Conservation (phyloP, 331 rosid species). For the Dryas integrifolia region DNA sequence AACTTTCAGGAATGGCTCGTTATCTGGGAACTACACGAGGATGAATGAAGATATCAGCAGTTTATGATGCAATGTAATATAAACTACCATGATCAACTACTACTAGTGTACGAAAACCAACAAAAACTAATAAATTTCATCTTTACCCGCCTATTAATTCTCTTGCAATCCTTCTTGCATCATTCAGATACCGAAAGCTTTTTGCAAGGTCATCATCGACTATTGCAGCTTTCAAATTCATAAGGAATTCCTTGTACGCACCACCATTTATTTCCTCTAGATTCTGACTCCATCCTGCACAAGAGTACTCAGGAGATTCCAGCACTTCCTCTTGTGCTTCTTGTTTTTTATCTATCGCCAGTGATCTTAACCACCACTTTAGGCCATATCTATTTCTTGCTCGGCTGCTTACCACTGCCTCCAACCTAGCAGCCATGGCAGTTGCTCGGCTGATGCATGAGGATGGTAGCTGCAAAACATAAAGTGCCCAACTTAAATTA, state of each 20-base stretch:
- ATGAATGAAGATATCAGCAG: background rate
- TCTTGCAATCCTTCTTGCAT: conserved; percentile 58
- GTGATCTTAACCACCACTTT: conserved; percentile 24
- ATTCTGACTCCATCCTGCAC: background rate
- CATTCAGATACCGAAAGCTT: conserved; percentile 44
- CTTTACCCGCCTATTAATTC: conserved; percentile 35
- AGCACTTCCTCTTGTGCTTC: conserved; percentile 24
- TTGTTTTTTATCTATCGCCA: conserved; percentile 27
- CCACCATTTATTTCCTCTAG: conserved; percentile 26
- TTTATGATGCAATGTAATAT: background rate
- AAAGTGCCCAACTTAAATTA: conserved; percentile 13
- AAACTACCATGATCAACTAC: background rate
- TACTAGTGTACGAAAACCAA: background rate
- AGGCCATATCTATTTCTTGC: conserved; percentile 34
- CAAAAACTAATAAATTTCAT: too few relatives aligned
- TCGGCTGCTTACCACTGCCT: conserved; percentile 53
- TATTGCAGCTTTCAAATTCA: conserved; percentile 46
- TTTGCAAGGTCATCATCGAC: conserved; percentile 35
- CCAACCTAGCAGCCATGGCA: conserved; percentile 72
- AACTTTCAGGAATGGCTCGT: background rate
- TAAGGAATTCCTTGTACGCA: conserved; percentile 45
- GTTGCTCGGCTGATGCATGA: conserved; percentile 64
- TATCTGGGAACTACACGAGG: background rate
- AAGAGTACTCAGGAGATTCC: conserved; percentile 18
- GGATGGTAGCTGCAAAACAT: conserved; percentile 62